Evolutionary conservation across 371 early-diverging fungal species (phyloP).

Genomic region (Blakeslea trispora): DNA sequence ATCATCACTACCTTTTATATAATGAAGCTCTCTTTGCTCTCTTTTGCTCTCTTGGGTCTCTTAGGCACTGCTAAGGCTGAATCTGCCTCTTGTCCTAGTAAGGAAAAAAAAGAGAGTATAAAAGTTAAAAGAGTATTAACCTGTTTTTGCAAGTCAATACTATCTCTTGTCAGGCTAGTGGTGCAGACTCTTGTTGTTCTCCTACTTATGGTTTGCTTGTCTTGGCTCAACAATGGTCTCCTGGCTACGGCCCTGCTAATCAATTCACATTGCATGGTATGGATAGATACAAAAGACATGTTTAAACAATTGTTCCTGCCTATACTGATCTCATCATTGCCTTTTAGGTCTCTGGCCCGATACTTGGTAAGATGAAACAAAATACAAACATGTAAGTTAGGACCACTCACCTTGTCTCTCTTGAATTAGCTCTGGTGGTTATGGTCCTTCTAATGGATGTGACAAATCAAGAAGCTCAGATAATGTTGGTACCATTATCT

Average conservation of each 20-base stretch:
- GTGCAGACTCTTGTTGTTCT: constrained; percentile 65
- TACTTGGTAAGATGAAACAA: constrained; percentile 48
- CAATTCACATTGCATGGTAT: constrained; percentile 21
- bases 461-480: constrained; percentile 59
- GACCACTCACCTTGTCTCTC: too few relatives aligned
- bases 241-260: constrained; percentile 23
- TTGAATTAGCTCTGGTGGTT: constrained; percentile 53
- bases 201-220: constrained; percentile 62
- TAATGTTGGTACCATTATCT: constrained; percentile 51
- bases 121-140: too few relatives aligned
- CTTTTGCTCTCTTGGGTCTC: too few relatives aligned
- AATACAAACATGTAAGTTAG: not conserved
- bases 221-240: constrained; percentile 36
- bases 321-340: not conserved
- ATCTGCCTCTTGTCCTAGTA: too few relatives aligned
- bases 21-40: too few relatives aligned
- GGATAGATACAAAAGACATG: too few relatives aligned
- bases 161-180: constrained; percentile 48
- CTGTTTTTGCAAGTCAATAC: constrained; percentile 16
- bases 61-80: too few relatives aligned
- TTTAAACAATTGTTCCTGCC: too few relatives aligned
- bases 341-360: constrained; percentile 78
- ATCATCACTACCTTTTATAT: too few relatives aligned
- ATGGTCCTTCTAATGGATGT: constrained; percentile 65
- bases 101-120: not conserved